Conservation (phyloP, 306 rosid species). For the Cucurbita ficifolia region DNA sequence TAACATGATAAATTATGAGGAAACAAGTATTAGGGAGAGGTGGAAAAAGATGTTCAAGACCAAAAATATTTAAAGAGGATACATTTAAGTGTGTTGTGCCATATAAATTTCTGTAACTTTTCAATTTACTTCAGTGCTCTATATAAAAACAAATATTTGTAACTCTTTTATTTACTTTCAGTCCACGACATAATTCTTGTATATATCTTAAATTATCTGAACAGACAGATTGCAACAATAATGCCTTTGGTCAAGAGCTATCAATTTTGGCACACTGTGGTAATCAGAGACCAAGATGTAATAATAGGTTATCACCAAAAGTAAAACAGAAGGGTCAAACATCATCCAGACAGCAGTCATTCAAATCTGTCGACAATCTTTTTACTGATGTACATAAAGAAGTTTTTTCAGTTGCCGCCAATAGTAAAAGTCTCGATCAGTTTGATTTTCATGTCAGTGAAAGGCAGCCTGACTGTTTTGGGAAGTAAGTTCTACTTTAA, state of each 20-base stretch:
- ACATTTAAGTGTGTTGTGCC: too few relatives aligned
- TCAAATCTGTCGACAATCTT: slow-evolving; percentile 16
- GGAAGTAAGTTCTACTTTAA: background rate
- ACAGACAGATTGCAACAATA: slow-evolving; percentile 29
- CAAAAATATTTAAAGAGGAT: too few relatives aligned
- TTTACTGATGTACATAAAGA: slow-evolving; percentile 7
- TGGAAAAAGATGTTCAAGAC: too few relatives aligned
- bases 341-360: slow-evolving; percentile 23
- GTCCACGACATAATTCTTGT: slow-evolving; percentile 4
- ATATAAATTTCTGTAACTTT: slow-evolving; percentile 4
- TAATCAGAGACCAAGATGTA: slow-evolving; percentile 16
- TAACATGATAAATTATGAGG: too few relatives aligned
- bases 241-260: slow-evolving; percentile 29
- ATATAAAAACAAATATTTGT: slow-evolving; percentile 3
- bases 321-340: slow-evolving; percentile 23
- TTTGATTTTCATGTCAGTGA: slow-evolving; percentile 11
- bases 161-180: slow-evolving; percentile 5
- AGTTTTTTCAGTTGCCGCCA: slow-evolving; percentile 20
- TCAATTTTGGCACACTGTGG: slow-evolving; percentile 30
- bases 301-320: slow-evolving; percentile 15
- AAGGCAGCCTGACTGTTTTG: slow-evolving; percentile 13
- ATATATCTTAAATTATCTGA: slow-evolving; percentile 16
- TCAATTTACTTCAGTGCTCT: slow-evolving; percentile 2
- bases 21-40: too few relatives aligned
- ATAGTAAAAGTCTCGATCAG: slow-evolving; percentile 16